Percentiles rank a stretch among this genome's conserved stretches.
phyloP scores from a whole-genome alignment of 148 eudicot species.

The Salicornia ramosissima region DNA sequence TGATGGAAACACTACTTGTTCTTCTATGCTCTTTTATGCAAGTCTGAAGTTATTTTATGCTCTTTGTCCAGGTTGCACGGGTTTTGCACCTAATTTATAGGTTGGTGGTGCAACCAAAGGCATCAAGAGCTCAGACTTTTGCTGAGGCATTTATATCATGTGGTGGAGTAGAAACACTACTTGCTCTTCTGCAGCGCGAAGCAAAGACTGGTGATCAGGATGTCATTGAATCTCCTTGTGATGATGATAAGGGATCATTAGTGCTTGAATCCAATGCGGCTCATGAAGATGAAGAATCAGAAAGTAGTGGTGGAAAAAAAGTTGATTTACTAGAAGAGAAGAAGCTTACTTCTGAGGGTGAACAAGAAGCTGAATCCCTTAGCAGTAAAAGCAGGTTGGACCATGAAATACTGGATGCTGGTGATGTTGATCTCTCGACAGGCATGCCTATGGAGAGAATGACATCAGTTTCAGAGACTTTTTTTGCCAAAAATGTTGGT shows the following conservation, averaged over 20 bases:
- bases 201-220: slow-evolving; percentile 74
- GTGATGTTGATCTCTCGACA: slow-evolving; percentile 23
- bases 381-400: slow-evolving; percentile 23
- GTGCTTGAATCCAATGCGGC: slow-evolving; percentile 30
- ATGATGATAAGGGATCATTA: slow-evolving; percentile 30
- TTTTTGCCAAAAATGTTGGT: slow-evolving; percentile 68
- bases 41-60: slow-evolving; percentile 8
- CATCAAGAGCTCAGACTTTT: slow-evolving; percentile 78
- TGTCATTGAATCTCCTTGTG: slow-evolving; percentile 35
- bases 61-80: slow-evolving; percentile 75
- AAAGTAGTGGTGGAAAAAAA: slow-evolving; percentile 29
- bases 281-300: slow-evolving; percentile 24
- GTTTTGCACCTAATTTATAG: slow-evolving; percentile 88
- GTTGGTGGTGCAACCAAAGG: slow-evolving; percentile 94
- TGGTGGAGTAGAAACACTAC: slow-evolving; percentile 96
- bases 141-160: slow-evolving; percentile 89
- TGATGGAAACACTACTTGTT: slow-evolving; percentile 3
- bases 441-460: slow-evolving; percentile 47
- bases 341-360: slow-evolving; percentile 31
- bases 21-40: slow-evolving; percentile 17
- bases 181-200: slow-evolving; percentile 91
- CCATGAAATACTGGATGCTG: slow-evolving; percentile 22
- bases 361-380: slow-evolving; percentile 30
- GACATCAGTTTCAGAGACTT: slow-evolving; percentile 54
- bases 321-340: slow-evolving; percentile 36